A percentile compares a stretch with the other conserved stretches of the same genome.
phyloP scores from a whole-genome alignment of 805 yeast genomes.

The Ogataea dorogensis region DNA sequence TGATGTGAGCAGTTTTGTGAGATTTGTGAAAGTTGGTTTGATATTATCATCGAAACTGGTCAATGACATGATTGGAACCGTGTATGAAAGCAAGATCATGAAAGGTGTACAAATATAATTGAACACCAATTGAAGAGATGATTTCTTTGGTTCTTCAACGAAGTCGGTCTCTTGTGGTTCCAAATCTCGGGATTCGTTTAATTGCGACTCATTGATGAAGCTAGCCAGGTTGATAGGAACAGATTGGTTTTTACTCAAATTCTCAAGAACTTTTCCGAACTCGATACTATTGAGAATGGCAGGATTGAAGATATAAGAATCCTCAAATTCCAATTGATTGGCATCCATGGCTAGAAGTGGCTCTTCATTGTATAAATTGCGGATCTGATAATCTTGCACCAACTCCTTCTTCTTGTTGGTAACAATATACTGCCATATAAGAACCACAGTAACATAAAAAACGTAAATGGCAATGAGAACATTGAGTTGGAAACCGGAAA shows the following conservation, averaged over 20 bases:
- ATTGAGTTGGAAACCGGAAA: conserved; percentile 54
- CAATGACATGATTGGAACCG: conserved; percentile 26
- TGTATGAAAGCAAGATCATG: conserved; percentile 17
- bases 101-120: conserved; percentile 21
- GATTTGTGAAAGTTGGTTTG: conserved; percentile 21
- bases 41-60: conserved; percentile 22
- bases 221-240: conserved; percentile 17
- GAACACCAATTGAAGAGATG: conserved; percentile 15
- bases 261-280: conserved; percentile 28
- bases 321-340: conserved; percentile 29
- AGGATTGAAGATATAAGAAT: conserved; percentile 32
- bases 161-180: too few relatives aligned
- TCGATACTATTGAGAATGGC: conserved; percentile 29
- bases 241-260: conserved; percentile 24
- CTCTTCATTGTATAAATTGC: conserved; percentile 31
- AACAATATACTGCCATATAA: conserved; percentile 40
- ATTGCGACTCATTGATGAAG: conserved; percentile 19
- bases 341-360: conserved; percentile 20
- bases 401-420: conserved; percentile 17
- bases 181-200: conserved; percentile 26
- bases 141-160: conserved; percentile 12
- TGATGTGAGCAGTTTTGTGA: conserved; percentile 21
- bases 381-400: conserved; percentile 23
- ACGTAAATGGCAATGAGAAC: conserved; percentile 56
- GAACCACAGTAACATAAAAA: conserved; percentile 54